These are phyloP conservation scores for Asclepias syriaca DNA, from an alignment of 257 asterid species.

Conservation along the genomic window DNA sequence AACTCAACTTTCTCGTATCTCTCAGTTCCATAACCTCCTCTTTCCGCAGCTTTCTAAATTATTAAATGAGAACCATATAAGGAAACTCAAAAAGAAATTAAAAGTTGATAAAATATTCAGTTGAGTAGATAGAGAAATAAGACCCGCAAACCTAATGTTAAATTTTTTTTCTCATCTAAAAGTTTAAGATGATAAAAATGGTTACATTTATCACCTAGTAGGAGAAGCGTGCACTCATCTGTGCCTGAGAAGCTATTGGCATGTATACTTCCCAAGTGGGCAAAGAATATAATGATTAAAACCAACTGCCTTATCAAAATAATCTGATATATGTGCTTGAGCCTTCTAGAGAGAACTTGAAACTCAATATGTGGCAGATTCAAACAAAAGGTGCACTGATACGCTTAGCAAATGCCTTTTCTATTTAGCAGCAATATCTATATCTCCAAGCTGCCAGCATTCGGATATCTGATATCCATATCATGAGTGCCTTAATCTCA, in stretches of 20 bases:
- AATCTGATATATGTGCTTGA: background rate
- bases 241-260: background rate
- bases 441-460: background rate
- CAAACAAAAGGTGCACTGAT: background rate
- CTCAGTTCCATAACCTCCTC: slow-evolving; percentile 97
- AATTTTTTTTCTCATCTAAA: no score
- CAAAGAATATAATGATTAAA: background rate
- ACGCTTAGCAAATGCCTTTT: background rate
- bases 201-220: no score
- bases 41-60: slow-evolving; percentile 78
- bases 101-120: background rate
- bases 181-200: no score
- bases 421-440: background rate
- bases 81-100: background rate
- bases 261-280: background rate
- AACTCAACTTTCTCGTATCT: slow-evolving; percentile 94
- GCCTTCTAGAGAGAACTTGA: slow-evolving; percentile 1
- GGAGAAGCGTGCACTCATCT: background rate
- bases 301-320: background rate
- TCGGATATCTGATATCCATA: background rate
- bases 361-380: background rate
- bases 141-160: background rate
- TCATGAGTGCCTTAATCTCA: background rate
- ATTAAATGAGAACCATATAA: background rate
- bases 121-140: background rate